Base-by-base conservation (phyloP, 2,329 filamentous ascomycete species). In the Monosporascus sp. region DNA sequence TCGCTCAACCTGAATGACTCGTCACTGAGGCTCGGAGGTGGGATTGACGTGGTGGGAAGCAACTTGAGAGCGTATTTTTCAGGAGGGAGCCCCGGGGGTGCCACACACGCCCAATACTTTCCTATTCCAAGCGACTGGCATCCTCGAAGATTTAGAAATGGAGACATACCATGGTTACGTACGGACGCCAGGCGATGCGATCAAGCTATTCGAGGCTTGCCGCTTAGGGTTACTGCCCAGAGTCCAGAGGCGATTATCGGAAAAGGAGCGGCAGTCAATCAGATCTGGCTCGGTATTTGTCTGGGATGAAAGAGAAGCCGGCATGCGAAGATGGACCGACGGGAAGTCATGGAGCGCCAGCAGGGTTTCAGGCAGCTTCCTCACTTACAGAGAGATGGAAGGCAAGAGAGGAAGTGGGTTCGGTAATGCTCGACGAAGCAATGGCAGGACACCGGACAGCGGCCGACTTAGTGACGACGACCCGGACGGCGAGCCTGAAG, bases 261-360 rank as follows among this genome's bases (percentile, higher is more conserved):
- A 99, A 72, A 97, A 97, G 74, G 94, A 99, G 74, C 84, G 94
- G 57, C 92, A 97, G 68, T 91, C 91, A 4, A 99, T 99, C 70
- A 87, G 91, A 66, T 96, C 93, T 1, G 94, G 94, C 44, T 99
- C 94, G 0, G 93, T 99, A 3, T 99, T 97, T 66, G 94, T 99
- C n/a, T 99, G 94, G 94, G 94, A 99, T 71, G 94, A 99, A 77
- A 81, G 93, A 63, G 94, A 99, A 76, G 94, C 94, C 11, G 94
- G 94, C 61, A 99, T 99, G 94, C 83, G 94, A 66, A 81, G 94
- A 71, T 99, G 94, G 94, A 99, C 94, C 0, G 94, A 99, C 65
- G 94, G 94, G 53, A 99, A 99, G 72, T 97, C 93, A 37, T 99
- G 94, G 94, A 97, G 93, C 67, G 94, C 94, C 37, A 97, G 93